Evolutionary conservation across 805 yeast species (phyloP).

Genomic region (Candida maltosa): DNA sequence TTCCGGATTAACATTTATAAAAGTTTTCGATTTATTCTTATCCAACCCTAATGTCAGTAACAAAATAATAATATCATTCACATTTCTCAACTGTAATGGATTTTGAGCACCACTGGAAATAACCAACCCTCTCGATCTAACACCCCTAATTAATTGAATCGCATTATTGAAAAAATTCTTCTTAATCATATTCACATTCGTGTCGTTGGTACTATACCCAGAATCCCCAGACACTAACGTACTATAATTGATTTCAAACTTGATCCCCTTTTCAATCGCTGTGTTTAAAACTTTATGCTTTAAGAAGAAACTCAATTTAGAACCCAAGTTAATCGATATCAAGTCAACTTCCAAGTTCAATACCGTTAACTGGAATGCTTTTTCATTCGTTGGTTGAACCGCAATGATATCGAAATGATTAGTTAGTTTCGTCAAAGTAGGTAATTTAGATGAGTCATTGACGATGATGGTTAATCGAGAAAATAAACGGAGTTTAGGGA

Average conservation of each 20-base stretch:
- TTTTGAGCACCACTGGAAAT: conserved; percentile 70
- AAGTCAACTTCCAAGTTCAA: conserved; percentile 78
- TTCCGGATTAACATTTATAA: conserved; percentile 58
- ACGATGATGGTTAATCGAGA: conserved; percentile 74
- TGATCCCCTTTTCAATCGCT: conserved; percentile 78
- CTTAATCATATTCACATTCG: conserved; percentile 37
- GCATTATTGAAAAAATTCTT: conserved; percentile 68
- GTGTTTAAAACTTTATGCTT: conserved; percentile 83
- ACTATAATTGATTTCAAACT: conserved; percentile 73
- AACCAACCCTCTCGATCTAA: conserved; percentile 76
- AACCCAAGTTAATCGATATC: conserved; percentile 65
- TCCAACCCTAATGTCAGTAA: conserved; percentile 70
- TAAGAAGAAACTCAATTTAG: conserved; percentile 69
- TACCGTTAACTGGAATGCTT: conserved; percentile 70
- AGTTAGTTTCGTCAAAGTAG: conserved; percentile 48
- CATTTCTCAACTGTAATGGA: conserved; percentile 59
- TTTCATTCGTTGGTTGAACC: conserved; percentile 76
- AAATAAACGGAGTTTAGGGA: conserved; percentile 42
- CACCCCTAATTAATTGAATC: conserved; percentile 72
- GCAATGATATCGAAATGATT: conserved; percentile 74
- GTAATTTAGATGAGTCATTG: conserved; percentile 76
- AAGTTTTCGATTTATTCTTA: conserved; percentile 53
- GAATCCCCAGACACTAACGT: conserved; percentile 44
- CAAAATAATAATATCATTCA: conserved; percentile 65
- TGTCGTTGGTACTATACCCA: conserved; percentile 19